Evolutionary conservation across 805 yeast genomes (phyloP), one percentile per base, ranked within the genome.

Genomic region (Peterozyma xylosa): DNA sequence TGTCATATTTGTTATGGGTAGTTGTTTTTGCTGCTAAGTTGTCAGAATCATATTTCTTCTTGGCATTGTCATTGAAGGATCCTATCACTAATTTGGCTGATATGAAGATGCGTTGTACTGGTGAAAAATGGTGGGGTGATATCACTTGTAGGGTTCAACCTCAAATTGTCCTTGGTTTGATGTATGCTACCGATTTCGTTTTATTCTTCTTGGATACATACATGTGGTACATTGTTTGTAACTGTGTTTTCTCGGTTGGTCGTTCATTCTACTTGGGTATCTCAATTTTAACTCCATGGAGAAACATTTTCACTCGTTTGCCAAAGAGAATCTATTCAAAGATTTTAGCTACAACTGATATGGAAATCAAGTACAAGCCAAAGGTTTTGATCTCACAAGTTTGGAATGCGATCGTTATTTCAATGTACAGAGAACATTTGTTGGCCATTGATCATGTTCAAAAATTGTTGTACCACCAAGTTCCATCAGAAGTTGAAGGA

Each of bases 351-450:
- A 93, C 99, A 33, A 86, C 96, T 53, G 98, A 93, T 65, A 91
- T 95, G 99, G 98, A 93, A 72, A 88, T 91, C 63, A 91, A 93
- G 73, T 93, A 93, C 72, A 91, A 93, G 70, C 98, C 99, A 54
- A 93, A 93, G 78, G 97, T 93, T 53, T 76, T 93, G 64, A 91
- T 93, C 58, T 89, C 97, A 36, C 99, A 93, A 73, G 91, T 95
- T 56, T 93, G 99, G 99, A 93, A 93, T 64, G 99, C 99, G 44
- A 86, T 93, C 67, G 95, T 93, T 53, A 93, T 93, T 57, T 91
- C 99, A 47, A 93, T 93, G 99, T 95, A 93, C 82, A 88, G 99
- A 74, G 99, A 93, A 71, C 99, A 93, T 67, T 74, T 93, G 66
- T 71, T 93, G 55, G 98, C 99, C 29, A 91, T 95, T 66, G 99